Percentiles rank a stretch among this genome's conserved stretches.
These are phyloP conservation scores for Ceriops zippeliana DNA, from an alignment of 345 rosid genomes.

Conservation along the genomic window DNA sequence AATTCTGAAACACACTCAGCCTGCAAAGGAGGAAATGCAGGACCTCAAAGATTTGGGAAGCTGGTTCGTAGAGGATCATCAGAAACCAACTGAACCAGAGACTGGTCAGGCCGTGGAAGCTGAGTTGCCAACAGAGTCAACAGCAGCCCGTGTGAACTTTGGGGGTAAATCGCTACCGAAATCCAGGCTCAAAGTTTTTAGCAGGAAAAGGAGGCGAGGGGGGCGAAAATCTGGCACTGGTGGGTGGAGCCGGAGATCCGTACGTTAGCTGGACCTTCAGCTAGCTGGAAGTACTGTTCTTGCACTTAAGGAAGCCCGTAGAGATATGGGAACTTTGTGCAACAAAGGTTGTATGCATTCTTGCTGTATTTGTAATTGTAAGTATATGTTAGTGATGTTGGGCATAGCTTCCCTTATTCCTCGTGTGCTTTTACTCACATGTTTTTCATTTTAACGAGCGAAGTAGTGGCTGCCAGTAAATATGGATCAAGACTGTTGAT, in stretches of 20 bases:
- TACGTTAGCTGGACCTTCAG: conserved; percentile 15
- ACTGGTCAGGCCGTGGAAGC: conserved; percentile 2
- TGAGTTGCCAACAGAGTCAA: not conserved
- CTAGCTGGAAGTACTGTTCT: not conserved
- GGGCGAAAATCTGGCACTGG: conserved; percentile 40
- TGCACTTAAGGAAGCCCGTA: not conserved
- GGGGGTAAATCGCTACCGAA: conserved; percentile 29
- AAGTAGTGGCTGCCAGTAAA: too few species aligned
- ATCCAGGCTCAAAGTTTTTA: conserved; percentile 40
- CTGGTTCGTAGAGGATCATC: conserved; percentile 28
- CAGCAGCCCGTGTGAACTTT: conserved; percentile 21
- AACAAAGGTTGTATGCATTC: too few species aligned
- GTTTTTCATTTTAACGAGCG: too few species aligned
- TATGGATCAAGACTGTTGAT: too few species aligned
- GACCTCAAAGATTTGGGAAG: conserved; percentile 25
- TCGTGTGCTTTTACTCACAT: too few species aligned
- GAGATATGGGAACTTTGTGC: not conserved
- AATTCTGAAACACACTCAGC: conserved; percentile 37
- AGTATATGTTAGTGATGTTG: too few species aligned
- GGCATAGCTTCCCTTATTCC: too few species aligned
- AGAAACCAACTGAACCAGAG: conserved; percentile 24
- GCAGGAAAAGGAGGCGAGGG: conserved; percentile 49
- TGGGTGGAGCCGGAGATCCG: conserved; percentile 41
- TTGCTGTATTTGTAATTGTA: too few species aligned
- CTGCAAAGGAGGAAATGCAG: conserved; percentile 40